Base-by-base conservation (phyloP, 2,329 filamentous ascomycete species). In the Ramichloridium luteum region DNA sequence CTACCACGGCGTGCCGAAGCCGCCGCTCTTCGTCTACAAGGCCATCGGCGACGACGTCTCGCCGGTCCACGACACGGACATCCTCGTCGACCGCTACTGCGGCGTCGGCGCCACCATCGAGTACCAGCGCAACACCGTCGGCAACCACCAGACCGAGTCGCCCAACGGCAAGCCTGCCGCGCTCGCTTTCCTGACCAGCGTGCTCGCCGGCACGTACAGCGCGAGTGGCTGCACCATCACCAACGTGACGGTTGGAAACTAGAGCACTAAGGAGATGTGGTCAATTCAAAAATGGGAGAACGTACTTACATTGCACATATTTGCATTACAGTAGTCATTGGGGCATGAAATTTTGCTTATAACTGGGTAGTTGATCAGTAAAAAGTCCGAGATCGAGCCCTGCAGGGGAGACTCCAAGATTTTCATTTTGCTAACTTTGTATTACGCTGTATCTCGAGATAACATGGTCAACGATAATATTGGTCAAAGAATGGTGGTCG, bases 21-120 rank as follows among this genome's bases (percentile, higher is more conserved):
- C 65, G 40, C 64, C 65, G 0, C 31, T 68, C 10, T 62, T 64
- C 36, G 40, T 65, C 3, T 67, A 68, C 43, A 67, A 68, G 34
- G 58, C 62, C 1, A 52, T 60, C 10, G 36, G 41, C 2, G 65
- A 70, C 16, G 56, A 66, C 31, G 46, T 63, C 27, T 60, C 54
- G 6, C 48, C 52, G 2, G 48, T 63, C 2, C 44, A 38, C 4
- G 56, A 61, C 16, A 65, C 59, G 3, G 62, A 68, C 28, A 48
- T 38, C 0, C 41, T 66, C 11, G 53, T 65, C 1, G 31, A 49
- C 0, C 38, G 45, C 9, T 65, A 60, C 30, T 67, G 63, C 28
- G 36, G 30, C 1, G 46, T 37, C 3, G 58, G 57, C 2, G 58
- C 51, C 0, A 53, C 51, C 5, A 55, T 68, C 3, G 46, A 54